Evolutionary conservation across 2,329 filamentous ascomycete genomes (phyloP).

Genomic region (Fusarium compactum): DNA sequence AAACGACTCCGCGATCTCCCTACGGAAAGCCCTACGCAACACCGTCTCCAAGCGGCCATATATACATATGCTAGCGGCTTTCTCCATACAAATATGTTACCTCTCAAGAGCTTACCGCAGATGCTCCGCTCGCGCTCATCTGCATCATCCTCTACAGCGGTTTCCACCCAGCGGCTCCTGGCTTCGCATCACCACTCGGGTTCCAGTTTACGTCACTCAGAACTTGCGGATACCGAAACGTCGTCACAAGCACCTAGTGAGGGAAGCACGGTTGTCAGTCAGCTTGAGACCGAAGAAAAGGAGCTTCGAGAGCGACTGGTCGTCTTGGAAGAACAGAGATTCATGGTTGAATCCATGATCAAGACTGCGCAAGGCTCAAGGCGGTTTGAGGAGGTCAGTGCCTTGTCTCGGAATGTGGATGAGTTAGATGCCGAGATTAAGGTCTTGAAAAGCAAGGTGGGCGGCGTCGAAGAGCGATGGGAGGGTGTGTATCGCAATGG

Average conservation of each 20-base stretch:
- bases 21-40: slow-evolving; percentile 77
- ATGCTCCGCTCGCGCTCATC: slow-evolving; percentile 65
- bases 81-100: slow-evolving; percentile 90
- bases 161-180: slow-evolving; percentile 50
- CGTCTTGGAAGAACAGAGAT: slow-evolving; percentile 90
- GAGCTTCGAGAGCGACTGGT: slow-evolving; percentile 82
- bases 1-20: slow-evolving; percentile 83
- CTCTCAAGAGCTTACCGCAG: slow-evolving; percentile 79
- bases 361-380: slow-evolving; percentile 78
- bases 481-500: slow-evolving; percentile 62
- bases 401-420: slow-evolving; percentile 81
- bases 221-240: slow-evolving; percentile 61
- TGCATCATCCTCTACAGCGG: slow-evolving; percentile 47
- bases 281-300: slow-evolving; percentile 85
- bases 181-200: slow-evolving; percentile 52
- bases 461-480: slow-evolving; percentile 72
- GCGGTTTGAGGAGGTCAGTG: slow-evolving; percentile 88
- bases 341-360: slow-evolving; percentile 89
- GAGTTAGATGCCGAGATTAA: slow-evolving; percentile 85
- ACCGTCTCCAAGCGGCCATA: slow-evolving; percentile 81
- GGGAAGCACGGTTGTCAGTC: slow-evolving; percentile 65
- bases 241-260: slow-evolving; percentile 61
- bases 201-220: slow-evolving; percentile 60
- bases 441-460: slow-evolving; percentile 72
- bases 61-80: slow-evolving; percentile 86